Conservation (phyloP, 2,329 filamentous ascomycete species). For the Teratosphaeria viscida region DNA sequence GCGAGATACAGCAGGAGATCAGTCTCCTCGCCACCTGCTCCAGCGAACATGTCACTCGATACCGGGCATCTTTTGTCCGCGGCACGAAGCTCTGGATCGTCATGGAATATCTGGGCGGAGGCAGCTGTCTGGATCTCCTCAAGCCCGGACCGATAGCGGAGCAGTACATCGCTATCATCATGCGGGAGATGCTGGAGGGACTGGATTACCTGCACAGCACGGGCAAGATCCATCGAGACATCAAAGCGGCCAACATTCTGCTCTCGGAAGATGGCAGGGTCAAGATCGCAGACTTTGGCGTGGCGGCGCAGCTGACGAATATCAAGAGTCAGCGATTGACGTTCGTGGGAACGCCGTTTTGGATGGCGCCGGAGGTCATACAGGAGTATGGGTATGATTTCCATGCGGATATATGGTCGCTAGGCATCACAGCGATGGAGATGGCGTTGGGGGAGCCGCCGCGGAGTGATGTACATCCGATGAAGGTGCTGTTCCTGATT, state of each 20-base stretch:
- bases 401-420: constrained; percentile 87
- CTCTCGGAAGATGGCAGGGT: constrained; percentile 84
- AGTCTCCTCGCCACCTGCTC: constrained; percentile 89
- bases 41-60: constrained; percentile 88
- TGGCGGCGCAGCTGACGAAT: constrained; percentile 90
- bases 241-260: constrained; percentile 94
- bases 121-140: constrained; percentile 86
- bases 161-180: constrained; percentile 85
- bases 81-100: constrained; percentile 98
- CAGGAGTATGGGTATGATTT: constrained; percentile 76
- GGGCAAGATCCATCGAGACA: constrained; percentile 92
- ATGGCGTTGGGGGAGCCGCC: constrained; percentile 84
- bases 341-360: constrained; percentile 93
- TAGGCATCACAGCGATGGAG: constrained; percentile 87
- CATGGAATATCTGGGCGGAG: constrained; percentile 94
- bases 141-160: constrained; percentile 81
- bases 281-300: constrained; percentile 94
- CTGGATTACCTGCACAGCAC: constrained; percentile 89
- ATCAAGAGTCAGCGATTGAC: constrained; percentile 97
- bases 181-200: constrained; percentile 78
- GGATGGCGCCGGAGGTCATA: constrained; percentile 95
- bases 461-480: constrained; percentile 73
- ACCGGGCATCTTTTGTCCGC: constrained; percentile 91
- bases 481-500: constrained; percentile 88
- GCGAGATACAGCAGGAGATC: constrained; percentile 96